A percentile compares a stretch with the other conserved stretches of the same genome.
Evolutionary conservation across 2,329 filamentous ascomycete genomes (phyloP).

Genomic region (Raffaelea ambrosiae): DNA sequence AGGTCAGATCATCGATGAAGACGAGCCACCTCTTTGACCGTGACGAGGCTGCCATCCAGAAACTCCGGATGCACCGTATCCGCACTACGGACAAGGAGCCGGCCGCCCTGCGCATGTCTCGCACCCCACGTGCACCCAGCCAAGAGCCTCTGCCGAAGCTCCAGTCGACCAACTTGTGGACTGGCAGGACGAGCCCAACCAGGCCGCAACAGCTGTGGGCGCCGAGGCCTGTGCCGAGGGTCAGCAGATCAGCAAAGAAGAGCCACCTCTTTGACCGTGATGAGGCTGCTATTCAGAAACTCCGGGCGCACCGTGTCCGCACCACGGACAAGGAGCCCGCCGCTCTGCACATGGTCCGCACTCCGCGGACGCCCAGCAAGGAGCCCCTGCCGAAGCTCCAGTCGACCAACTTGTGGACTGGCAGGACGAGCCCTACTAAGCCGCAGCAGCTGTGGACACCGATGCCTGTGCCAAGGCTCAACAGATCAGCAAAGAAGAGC

Average conservation of each 20-base stretch:
- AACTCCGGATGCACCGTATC: conserved; percentile 2
- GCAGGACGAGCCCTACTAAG: background rate
- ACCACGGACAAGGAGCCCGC: conserved; percentile 15
- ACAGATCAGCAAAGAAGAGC: background rate
- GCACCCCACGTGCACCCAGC: conserved; percentile 17
- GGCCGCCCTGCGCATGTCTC: conserved; percentile 21
- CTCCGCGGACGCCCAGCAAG: conserved; percentile 15
- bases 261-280: conserved; percentile 10
- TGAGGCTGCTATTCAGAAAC: conserved; percentile 4
- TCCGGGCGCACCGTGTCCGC: conserved; percentile 5
- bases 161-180: conserved; percentile 19
- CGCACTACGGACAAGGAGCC: conserved; percentile 14
- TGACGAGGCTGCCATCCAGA: conserved; percentile 5
- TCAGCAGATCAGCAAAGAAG: too few relatives aligned
- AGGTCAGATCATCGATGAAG: background rate
- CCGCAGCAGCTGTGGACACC: background rate
- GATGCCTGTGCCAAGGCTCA: background rate
- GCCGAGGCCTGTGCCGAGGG: background rate
- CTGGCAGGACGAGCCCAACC: background rate
- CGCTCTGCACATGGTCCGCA: conserved; percentile 21
- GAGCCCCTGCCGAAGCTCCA: conserved; percentile 18
- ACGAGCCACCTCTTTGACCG: conserved; percentile 9
- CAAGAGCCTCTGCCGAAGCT: conserved; percentile 18
- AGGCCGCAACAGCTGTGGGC: background rate
- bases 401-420: conserved; percentile 20